Base-by-base conservation (phyloP, 192 early-diverging fungal genomes). In the Umbelopsis vinacea region DNA sequence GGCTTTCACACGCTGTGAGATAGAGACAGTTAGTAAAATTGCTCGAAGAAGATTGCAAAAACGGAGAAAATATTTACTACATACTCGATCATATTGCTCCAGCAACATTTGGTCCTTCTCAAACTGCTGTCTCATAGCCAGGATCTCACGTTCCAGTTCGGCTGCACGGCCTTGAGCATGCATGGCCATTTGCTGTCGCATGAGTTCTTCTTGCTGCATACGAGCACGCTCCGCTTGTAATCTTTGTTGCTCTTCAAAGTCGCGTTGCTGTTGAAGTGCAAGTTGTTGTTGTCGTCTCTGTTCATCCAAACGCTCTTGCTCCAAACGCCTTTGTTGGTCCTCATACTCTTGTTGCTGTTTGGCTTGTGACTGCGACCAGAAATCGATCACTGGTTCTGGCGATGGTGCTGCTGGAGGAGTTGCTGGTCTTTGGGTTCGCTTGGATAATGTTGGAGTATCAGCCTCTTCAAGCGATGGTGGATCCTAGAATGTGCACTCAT, bases 381-480 rank as follows among this genome's bases (percentile, higher is more conserved):
- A 76, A 68, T 93, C 92, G 33, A 87, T 80, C 9, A 87, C 88
- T 8, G 86, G 82, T 50, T 84, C 82, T 6, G 83, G 81, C 11
- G 85, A 83, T 17, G 85, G 81, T 37, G 80, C 77, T 7, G 82
- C 74, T 7, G 77, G 78, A 71, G 81, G 85, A 35, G 82, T 76
- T 66, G 80, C 78, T 57, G 79, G 79, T 46, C 66, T 66, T 40
- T 55, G 76, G 11, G 75, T 85, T 70, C 82, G 75, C 46, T 83
- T 84, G 4, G 91, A 89, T 2, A 90, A 74, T 19, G 88, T 84
- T 9, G 94, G 90, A 10, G 90, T 87, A 37, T 82, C 86, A 52
- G 88, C 81, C 11, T 90, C 93, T 33, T 96, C 83, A 57, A 98
- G 90, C 72, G 91, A 90, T 67, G 95, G 93, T 70, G 96, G 92